Evolutionary conservation across 805 yeast genomes (phyloP), one percentile per base, ranked within the genome.

Genomic region (Blastobotrys muscicola): DNA sequence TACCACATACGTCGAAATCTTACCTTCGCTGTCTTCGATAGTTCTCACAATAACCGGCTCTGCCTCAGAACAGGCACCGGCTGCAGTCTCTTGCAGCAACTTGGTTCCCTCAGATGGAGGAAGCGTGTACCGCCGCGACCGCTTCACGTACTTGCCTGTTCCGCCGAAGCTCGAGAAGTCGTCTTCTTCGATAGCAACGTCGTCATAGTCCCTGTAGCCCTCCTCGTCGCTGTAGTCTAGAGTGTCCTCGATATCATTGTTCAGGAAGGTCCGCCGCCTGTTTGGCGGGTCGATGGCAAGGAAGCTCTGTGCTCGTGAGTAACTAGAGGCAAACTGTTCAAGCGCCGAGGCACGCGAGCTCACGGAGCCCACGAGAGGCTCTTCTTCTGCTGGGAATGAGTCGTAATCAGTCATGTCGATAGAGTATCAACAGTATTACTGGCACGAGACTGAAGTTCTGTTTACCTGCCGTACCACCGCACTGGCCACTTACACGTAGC

Each of bases 261-360:
- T 20, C 26, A 73, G 84, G 0, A 87, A 79, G 51, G 94, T 65
- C 29, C 72, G 65, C 10, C 57, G 43, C 16, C 42, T 35, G 32
- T 46, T 45, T 30, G 73, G 68, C 1, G 71, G 64, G 43, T 74
- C 80, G 45, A 75, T 68, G 6, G 77, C 74, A 53, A 70, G 75
- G 51, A 82, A 76, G 2, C 86, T 76, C 58, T 84, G 90, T 1
- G 94, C 92, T 58, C 95, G 72, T 33, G 78, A 74, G 56, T 72
- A 77, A 0, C 94, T 85, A 10, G 84, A 76, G 1, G 94, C 94
- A 63, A 85, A 85, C 44, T 83, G 77, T 82, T 82, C 30, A 41
- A 20, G 29, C 34, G 15, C 29, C 30, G 41, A 9, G 36, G 41
- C 23, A n/a, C 33, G 12, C 10, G n/a, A 29, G n/a, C 14, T 3